Conservation (phyloP, 2,329 filamentous ascomycete species). For the Penicillium sp. region DNA sequence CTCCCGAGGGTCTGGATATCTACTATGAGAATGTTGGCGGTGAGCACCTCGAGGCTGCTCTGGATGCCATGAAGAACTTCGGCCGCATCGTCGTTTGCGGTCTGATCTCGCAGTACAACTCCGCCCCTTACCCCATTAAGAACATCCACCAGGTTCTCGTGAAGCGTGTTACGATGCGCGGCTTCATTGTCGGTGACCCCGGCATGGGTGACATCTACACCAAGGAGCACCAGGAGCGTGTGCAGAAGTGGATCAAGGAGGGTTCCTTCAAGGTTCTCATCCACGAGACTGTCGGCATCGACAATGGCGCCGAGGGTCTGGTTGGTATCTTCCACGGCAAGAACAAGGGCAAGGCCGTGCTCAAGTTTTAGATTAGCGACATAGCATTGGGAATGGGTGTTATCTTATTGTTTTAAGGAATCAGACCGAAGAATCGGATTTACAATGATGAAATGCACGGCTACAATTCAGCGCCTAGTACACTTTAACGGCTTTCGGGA, state of each 20-base stretch:
- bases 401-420: background rate
- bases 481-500: background rate
- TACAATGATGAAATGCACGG: slow-evolving; percentile 12
- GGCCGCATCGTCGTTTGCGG: slow-evolving; percentile 69
- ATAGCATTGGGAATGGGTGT: slow-evolving; percentile 19
- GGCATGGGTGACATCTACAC: slow-evolving; percentile 69
- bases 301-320: slow-evolving; percentile 73
- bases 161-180: slow-evolving; percentile 70
- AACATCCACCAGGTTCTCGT: slow-evolving; percentile 68
- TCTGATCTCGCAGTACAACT: slow-evolving; percentile 81
- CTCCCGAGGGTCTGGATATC: slow-evolving; percentile 78
- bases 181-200: slow-evolving; percentile 73
- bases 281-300: slow-evolving; percentile 73
- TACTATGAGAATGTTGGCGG: slow-evolving; percentile 83
- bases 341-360: slow-evolving; percentile 84
- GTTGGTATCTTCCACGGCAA: slow-evolving; percentile 75
- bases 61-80: slow-evolving; percentile 65
- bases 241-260: slow-evolving; percentile 76
- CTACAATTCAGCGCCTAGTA: background rate
- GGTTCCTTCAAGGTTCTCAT: slow-evolving; percentile 74
- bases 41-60: slow-evolving; percentile 71
- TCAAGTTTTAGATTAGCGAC: slow-evolving; percentile 61
- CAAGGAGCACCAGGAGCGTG: slow-evolving; percentile 74
- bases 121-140: slow-evolving; percentile 67
- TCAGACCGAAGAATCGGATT: background rate